These are phyloP conservation scores for Kockiozyma suomiensis DNA, from an alignment of 805 yeast genomes.

Conservation along the genomic window DNA sequence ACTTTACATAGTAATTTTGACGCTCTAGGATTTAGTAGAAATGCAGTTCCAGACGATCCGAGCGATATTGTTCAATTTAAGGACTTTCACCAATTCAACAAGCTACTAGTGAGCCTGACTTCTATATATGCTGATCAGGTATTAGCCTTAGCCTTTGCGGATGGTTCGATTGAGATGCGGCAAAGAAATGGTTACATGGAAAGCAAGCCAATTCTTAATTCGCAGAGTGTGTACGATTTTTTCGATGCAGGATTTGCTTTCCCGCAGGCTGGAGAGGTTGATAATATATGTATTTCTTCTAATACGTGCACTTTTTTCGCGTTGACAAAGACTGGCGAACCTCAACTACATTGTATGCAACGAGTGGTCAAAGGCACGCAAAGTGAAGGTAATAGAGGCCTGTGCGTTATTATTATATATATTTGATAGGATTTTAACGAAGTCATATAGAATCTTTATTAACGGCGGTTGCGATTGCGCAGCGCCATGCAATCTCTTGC, in stretches of 20 bases:
- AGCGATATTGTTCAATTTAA: slow-evolving; percentile 19
- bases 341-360: slow-evolving; percentile 31
- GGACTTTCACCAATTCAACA: slow-evolving; percentile 5
- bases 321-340: slow-evolving; percentile 23
- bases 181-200: slow-evolving; percentile 14
- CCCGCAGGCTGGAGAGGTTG: slow-evolving; percentile 27
- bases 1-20: slow-evolving; percentile 29
- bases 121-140: slow-evolving; percentile 17
- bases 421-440: slow-evolving; percentile 3
- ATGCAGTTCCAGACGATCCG: slow-evolving; percentile 23
- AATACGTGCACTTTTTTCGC: slow-evolving; percentile 40
- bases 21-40: slow-evolving; percentile 23
- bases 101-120: slow-evolving; percentile 9
- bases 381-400: slow-evolving; percentile 19
- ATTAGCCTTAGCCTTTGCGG: slow-evolving; percentile 19
- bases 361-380: slow-evolving; percentile 7
- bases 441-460: slow-evolving; percentile 32
- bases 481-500: slow-evolving; percentile 69
- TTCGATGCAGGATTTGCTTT: slow-evolving; percentile 37
- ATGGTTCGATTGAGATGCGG: slow-evolving; percentile 30
- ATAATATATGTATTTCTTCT: slow-evolving; percentile 42
- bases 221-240: slow-evolving; percentile 30
- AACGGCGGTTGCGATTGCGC: slow-evolving; percentile 63
- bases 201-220: slow-evolving; percentile 5
- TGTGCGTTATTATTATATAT: not conserved